Conservation (phyloP, 2,329 filamentous ascomycete species). For the Plenodomus lindquistii region DNA sequence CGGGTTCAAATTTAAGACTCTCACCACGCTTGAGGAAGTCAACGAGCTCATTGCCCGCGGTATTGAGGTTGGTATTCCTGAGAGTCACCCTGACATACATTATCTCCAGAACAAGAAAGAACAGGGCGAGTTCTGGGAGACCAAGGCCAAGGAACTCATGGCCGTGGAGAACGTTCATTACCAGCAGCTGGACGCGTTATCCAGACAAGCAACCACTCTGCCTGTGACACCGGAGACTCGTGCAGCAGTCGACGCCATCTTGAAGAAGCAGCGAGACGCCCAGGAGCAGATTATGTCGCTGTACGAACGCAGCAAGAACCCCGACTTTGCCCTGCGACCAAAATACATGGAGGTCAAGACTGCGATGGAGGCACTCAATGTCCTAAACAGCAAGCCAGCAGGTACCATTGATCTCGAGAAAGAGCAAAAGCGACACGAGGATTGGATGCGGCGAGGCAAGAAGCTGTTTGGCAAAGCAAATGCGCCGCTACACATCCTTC, state of each 20-base stretch:
- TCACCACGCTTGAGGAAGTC: conserved; percentile 76
- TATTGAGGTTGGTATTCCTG: conserved; percentile 73
- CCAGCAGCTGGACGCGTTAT: conserved; percentile 89
- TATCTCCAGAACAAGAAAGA: conserved; percentile 76
- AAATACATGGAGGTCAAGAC: conserved; percentile 89
- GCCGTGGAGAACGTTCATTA: conserved; percentile 91
- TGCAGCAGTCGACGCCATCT: conserved; percentile 81
- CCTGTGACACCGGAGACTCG: conserved; percentile 84
- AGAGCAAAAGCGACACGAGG: conserved; percentile 91
- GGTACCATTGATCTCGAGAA: conserved; percentile 93
- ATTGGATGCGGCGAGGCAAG: conserved; percentile 99
- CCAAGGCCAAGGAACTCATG: conserved; percentile 90
- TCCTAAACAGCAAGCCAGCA: conserved; percentile 87
- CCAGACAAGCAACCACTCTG: conserved; percentile 75
- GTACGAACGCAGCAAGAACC: conserved; percentile 74
- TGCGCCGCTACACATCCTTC: conserved; percentile 92
- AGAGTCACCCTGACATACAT: conserved; percentile 77
- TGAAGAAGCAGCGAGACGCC: conserved; percentile 94
- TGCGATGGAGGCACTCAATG: conserved; percentile 82
- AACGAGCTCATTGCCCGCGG: conserved; percentile 77
- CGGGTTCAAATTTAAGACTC: conserved; percentile 62
- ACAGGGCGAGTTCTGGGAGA: conserved; percentile 85
- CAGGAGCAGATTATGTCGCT: conserved; percentile 85
- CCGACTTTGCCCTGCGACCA: conserved; percentile 77
- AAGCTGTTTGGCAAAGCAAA: conserved; percentile 98